Base-by-base conservation (phyloP, 2,329 filamentous ascomycete genomes). In the Pseudogymnoascus destructans region DNA sequence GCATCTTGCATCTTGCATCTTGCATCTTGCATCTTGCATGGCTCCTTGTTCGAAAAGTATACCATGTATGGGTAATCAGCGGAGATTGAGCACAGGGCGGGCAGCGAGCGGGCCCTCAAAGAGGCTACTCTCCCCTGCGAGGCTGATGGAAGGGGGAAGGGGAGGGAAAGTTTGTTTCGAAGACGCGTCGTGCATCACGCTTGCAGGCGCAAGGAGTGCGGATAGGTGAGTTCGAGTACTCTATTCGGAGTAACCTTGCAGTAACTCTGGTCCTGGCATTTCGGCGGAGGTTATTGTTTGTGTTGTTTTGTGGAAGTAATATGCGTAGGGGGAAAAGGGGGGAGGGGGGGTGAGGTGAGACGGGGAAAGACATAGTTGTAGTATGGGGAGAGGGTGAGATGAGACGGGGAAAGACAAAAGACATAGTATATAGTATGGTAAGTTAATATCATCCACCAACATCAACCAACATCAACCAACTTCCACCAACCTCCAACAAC, bases 21-120 rank as follows among this genome's bases (percentile, higher is more conserved):
- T 30, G 27, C 27, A 30, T 11, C 7, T 11, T 25, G 23, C 23
- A 25, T 25, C 23, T 25, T 46, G 40, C 40, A 46, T 46, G 40
- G n/a, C 23, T 30, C 42, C 42, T 52, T 52, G 42, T 52, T 8
- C 2, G 42, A 9, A 30, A 11, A n/a, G 42, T 52, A 46, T 15
- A 25, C 7, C 13, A n/a, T 35, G n/a, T 30, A 52, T 49, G 42
- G 42, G 42, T 52, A 52, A 52, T 52, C 42, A 52, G 42, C 42
- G 42, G 42, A 52, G 30, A 52, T 52, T 52, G 42, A 52, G 42
- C 42, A 52, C 42, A 30, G 42, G 42, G 42, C 42, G 42, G 42
- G 25, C 23, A n/a, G 42, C 42, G 42, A 52, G 42, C 42, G 42
- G 42, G n/a, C 42, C 42, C 36, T 23, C 23, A 52, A 52, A 30